A percentile compares a stretch with the other conserved stretches of the same genome.
Conservation (phyloP, 2,329 filamentous ascomycete species). For the Aspergillus chevalieri region DNA sequence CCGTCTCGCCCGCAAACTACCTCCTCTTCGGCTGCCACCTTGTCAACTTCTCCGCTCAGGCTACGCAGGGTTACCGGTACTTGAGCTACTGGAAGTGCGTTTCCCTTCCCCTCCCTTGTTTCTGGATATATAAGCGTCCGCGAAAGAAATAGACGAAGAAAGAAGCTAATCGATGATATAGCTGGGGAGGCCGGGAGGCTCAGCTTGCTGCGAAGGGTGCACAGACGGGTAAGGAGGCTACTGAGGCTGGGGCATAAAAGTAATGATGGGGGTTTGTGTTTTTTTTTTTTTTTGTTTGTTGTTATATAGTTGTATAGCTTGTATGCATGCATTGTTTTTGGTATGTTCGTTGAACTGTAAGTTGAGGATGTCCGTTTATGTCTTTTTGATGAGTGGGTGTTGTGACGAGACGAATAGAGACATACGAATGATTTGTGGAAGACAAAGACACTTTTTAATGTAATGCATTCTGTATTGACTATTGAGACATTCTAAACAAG, state of each 20-base stretch:
- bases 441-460: no score
- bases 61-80: conserved; percentile 57
- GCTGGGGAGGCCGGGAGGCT: conserved; percentile 39
- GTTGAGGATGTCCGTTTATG: neutral
- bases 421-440: no score
- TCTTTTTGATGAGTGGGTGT: no score
- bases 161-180: conserved; percentile 8
- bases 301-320: conserved; percentile 3
- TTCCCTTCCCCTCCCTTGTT: neutral
- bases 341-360: no score
- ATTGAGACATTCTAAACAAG: neutral
- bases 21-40: conserved; percentile 63
- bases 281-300: neutral
- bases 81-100: conserved; percentile 54
- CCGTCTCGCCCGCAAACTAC: conserved; percentile 59
- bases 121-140: neutral
- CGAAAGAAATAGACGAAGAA: neutral
- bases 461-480: neutral
- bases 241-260: conserved; percentile 25
- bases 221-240: conserved; percentile 22
- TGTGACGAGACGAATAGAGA: no score
- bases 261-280: conserved; percentile 1
- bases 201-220: conserved; percentile 30
- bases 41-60: conserved; percentile 58
- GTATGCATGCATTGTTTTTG: neutral